These are phyloP conservation scores for Oxyria digyna DNA, from an alignment of 148 eudicot species.

Conservation along the genomic window DNA sequence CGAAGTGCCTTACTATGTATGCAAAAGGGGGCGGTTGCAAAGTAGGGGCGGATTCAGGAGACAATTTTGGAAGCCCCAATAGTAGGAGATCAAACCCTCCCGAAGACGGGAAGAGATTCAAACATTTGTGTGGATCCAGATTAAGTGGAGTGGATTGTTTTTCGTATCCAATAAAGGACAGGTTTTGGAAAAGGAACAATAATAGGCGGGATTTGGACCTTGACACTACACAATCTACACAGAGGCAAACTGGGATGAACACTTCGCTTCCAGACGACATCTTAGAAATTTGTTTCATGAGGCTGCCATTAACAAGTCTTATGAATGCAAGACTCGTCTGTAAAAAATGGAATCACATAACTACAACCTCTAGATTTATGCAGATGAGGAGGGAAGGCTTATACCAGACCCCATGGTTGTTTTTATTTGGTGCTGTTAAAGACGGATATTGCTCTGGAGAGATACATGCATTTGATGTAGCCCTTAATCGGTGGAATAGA, in stretches of 20 bases:
- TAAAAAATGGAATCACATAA: conserved; percentile 76
- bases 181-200: conserved; percentile 38
- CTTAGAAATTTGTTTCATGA: conserved; percentile 85
- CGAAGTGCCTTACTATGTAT: conserved; percentile 59
- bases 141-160: conserved; percentile 73
- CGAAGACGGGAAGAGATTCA: conserved; percentile 54
- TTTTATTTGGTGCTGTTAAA: conserved; percentile 70
- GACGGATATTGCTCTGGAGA: conserved; percentile 89
- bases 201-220: conserved; percentile 31
- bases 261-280: conserved; percentile 79
- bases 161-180: conserved; percentile 55
- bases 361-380: conserved; percentile 66
- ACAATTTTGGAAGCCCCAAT: conserved; percentile 47
- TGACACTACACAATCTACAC: conserved; percentile 18
- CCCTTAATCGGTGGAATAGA: conserved; percentile 62
- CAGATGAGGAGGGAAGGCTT: conserved; percentile 58
- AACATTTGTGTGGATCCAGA: conserved; percentile 45
- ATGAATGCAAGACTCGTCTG: conserved; percentile 95
- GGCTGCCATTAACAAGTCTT: conserved; percentile 87
- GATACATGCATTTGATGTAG: conserved; percentile 69
- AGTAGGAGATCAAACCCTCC: conserved; percentile 46
- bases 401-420: conserved; percentile 72
- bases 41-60: conserved; percentile 76
- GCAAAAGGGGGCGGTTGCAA: conserved; percentile 88
- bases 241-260: conserved; percentile 28